Evolutionary conservation across 2,329 filamentous ascomycete genomes (phyloP), one percentile per base, ranked within the genome.

Genomic region (Cladosporium halotolerans): DNA sequence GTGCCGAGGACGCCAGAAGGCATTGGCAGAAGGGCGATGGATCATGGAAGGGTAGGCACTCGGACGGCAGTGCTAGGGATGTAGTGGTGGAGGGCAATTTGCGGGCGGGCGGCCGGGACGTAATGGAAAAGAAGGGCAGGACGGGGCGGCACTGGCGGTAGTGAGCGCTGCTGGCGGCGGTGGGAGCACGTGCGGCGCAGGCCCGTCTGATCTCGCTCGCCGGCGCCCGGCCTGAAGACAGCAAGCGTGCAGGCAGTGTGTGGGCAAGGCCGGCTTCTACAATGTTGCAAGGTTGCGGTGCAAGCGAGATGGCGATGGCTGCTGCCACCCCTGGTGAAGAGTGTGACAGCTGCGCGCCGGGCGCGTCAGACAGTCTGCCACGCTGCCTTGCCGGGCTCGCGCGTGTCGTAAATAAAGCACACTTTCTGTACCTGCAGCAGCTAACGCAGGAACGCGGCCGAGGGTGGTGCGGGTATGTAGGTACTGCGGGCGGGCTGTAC

Each of bases 151-250:
- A 28, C 1, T 5, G 23, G 23, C 7, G 5, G 23, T 28, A 28
- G 23, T 28, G 23, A 28, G 23, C 4, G 23, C 23, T 28, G 23
- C 23, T 28, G 23, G 23, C 23, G 23, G 23, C 23, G 5, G 23
- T 28, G 23, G 23, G 36, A 39, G 36, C 36, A 39, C 36, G 36
- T 39, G 36, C 36, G 36, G 23, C 23, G 23, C 23, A 28, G 23
- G 46, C 46, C 46, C 46, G 40, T 36, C 38, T 32, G 44, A 44
- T 38, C 32, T 36, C 48, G 31, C 40, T 33, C 36, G n/a, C 39
- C 48, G 48, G 18, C 5, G 39, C n/a, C 39, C 48, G 48, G 34
- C 13, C 34, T 51, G 48, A 51, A 51, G 48, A 51, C 48, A 51
- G 48, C 48, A 51, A 32, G 46, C 46, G 38, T 28, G 23, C 23